phyloP scores from a whole-genome alignment of 148 eudicot genomes.

The Amaranthus palmeri region DNA sequence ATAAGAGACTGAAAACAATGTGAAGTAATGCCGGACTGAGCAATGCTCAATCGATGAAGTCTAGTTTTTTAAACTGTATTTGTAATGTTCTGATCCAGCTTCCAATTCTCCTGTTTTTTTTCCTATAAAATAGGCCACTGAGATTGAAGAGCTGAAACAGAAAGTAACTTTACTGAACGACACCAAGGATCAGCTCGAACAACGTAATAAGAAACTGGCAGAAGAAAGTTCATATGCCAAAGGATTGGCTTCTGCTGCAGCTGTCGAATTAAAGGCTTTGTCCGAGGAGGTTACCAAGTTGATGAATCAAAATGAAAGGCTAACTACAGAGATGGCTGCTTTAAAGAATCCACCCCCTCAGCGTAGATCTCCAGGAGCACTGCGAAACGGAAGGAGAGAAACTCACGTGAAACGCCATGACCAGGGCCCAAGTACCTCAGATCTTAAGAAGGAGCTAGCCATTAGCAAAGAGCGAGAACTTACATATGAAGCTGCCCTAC shows the following conservation, averaged over 20 bases:
- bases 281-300: slow-evolving; percentile 95
- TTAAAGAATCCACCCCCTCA: slow-evolving; percentile 57
- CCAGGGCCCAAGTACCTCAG: slow-evolving; percentile 45
- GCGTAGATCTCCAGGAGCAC: slow-evolving; percentile 43
- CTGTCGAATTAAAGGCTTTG: slow-evolving; percentile 88
- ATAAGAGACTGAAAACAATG: too few relatives aligned
- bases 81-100: background rate
- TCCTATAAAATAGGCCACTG: slow-evolving; percentile 38
- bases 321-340: slow-evolving; percentile 63
- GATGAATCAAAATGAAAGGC: slow-evolving; percentile 83
- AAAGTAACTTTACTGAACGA: slow-evolving; percentile 50
- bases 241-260: slow-evolving; percentile 98
- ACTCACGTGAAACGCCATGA: slow-evolving; percentile 49
- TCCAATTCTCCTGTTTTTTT: background rate
- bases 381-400: slow-evolving; percentile 67
- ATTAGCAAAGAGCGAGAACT: slow-evolving; percentile 67
- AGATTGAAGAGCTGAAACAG: slow-evolving; percentile 58
- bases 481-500: slow-evolving; percentile 68
- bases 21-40: too few relatives aligned
- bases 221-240: slow-evolving; percentile 97
- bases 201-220: slow-evolving; percentile 78
- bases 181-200: slow-evolving; percentile 69
- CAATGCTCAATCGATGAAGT: too few relatives aligned
- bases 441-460: slow-evolving; percentile 73
- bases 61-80: too few relatives aligned